Percentiles rank a stretch among this genome's conserved stretches.
phyloP scores from a whole-genome alignment of 192 early-diverging fungal genomes.

The Podochytrium sp. region DNA sequence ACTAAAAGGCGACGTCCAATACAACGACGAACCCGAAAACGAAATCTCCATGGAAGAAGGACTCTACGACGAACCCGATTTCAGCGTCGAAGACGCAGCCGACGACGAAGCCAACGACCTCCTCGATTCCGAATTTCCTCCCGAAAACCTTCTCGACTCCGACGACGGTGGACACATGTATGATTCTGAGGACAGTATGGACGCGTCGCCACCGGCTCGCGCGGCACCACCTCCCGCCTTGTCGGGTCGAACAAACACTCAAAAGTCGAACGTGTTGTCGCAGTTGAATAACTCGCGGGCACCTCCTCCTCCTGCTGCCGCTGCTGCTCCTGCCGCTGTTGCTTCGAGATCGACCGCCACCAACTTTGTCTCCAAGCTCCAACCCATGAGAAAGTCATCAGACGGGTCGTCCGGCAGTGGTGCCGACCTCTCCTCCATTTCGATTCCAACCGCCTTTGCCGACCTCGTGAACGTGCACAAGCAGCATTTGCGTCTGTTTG shows the following conservation, averaged over 20 bases:
- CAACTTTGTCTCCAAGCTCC: neutral
- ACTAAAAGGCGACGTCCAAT: conserved; percentile 50
- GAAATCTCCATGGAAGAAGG: conserved; percentile 21
- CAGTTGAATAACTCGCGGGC: conserved; percentile 29
- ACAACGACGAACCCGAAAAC: conserved; percentile 34
- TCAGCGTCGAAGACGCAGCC: conserved; percentile 28
- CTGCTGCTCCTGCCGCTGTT: too few relatives aligned
- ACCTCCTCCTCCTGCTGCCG: too few relatives aligned
- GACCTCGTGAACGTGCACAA: conserved; percentile 54
- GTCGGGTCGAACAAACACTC: conserved; percentile 5
- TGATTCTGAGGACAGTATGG: conserved; percentile 28
- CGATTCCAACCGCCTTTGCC: conserved; percentile 31
- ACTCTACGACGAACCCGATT: conserved; percentile 31
- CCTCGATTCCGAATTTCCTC: conserved; percentile 53
- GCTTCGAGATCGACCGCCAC: neutral
- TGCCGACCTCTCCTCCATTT: neutral
- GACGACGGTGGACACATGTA: conserved; percentile 37
- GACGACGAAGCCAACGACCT: conserved; percentile 34
- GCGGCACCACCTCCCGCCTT: too few relatives aligned
- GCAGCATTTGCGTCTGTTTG: conserved; percentile 53
- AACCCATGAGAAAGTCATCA: neutral
- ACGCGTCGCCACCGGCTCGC: neutral
- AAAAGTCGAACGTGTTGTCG: conserved; percentile 28
- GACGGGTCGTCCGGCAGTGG: neutral
- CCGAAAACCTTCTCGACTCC: conserved; percentile 35